Evolutionary conservation across 305 asterid genomes (phyloP), one percentile per base, ranked within the genome.

Genomic region (Fraxinus ornus): DNA sequence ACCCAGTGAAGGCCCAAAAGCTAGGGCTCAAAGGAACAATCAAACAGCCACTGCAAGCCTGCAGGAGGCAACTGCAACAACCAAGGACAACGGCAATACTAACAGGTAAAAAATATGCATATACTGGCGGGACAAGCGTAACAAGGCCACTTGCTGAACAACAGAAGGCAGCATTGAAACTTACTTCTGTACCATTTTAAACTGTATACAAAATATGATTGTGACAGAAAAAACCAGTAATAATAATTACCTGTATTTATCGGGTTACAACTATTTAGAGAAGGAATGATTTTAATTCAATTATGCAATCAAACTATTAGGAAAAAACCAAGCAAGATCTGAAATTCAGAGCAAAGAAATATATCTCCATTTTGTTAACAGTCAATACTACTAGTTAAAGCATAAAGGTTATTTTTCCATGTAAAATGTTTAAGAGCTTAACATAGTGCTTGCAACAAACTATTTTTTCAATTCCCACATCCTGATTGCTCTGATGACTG

Each of bases 401-500:
- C 39, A 39, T 49, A 81, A 21, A 30, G 10, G 21, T 74, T 70
- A 22, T 22, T 72, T 22, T 64, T 44, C 73, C 73, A 66, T 24
- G 73, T 66, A 24, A 26, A 26, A 66, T 64, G 73, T 64, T 62
- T 66, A 7, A 47, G 33, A 81, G n/a, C 75, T 78, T 17, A 55
- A 60, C 33, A 55, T 5, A 13, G 71, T 78, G 74, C 30, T 55
- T 78, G 81, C 74, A 49, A 28, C 7, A 24, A 22, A 32, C 60
- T 52, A 30, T 28, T 52, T 33, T 35, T 47, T 64, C 7, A 73
- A 21, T 73, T 73, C 5, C 39, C 19, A 76, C 75, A 62, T 74
- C 73, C 73, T 26, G 73, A 72, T 81, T 64, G 79, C 79, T 78
- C 76, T 28, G 85, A 47, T 36, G 37, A 77, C 30, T 32, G 75